A percentile compares a stretch with the other conserved stretches of the same genome.
Conservation (phyloP, 192 early-diverging fungal genomes). For the Cladochytrium replicatum region DNA sequence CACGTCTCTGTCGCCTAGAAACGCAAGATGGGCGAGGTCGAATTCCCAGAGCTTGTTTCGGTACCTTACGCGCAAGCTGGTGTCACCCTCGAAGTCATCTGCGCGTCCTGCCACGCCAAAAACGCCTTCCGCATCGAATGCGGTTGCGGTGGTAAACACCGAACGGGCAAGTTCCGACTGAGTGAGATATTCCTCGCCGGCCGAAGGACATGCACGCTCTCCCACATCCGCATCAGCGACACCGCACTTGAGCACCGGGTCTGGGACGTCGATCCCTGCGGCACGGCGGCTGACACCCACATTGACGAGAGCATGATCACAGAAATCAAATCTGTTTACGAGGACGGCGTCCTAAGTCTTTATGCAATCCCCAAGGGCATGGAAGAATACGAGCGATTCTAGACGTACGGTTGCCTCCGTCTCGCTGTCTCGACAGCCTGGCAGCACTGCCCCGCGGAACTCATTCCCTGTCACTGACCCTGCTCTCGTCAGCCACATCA, state of each 20-base stretch:
- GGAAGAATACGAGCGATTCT: background rate
- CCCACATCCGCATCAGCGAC: conserved; percentile 35
- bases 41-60: background rate
- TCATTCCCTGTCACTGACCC: background rate
- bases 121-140: conserved; percentile 43
- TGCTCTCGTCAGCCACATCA: background rate
- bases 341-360: background rate
- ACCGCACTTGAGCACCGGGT: conserved; percentile 21
- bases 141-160: conserved; percentile 37
- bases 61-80: conserved; percentile 3
- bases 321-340: background rate
- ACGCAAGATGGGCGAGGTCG: background rate
- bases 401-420: background rate
- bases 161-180: conserved; percentile 24
- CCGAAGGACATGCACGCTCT: conserved; percentile 35
- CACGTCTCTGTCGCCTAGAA: background rate
- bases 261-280: no score
- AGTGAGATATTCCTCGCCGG: conserved; percentile 30
- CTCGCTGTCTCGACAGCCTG: background rate
- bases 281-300: no score
- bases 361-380: background rate
- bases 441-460: background rate
- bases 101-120: conserved; percentile 20
- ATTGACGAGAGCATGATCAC: no score
- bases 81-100: conserved; percentile 24